phyloP scores from a whole-genome alignment of 768 basidiomycete species.

The Naganishia vishniacii region DNA sequence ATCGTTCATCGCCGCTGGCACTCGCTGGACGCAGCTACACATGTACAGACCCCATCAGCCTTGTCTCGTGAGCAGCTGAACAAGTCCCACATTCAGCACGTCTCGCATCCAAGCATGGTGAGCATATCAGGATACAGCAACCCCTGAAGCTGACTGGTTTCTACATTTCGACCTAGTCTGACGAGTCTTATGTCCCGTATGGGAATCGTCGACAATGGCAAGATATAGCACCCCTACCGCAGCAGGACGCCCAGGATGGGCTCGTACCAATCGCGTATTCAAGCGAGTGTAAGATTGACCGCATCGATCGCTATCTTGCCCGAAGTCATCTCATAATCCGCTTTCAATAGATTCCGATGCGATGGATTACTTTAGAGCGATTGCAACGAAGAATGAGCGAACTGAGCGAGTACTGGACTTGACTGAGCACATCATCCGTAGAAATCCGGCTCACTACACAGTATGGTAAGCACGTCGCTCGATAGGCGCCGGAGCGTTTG shows the following conservation, averaged over 20 bases:
- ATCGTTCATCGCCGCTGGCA: too few species aligned
- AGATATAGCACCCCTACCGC: constrained; percentile 71
- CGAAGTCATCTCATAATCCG: too few species aligned
- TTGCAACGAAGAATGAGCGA: constrained; percentile 55
- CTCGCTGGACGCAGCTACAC: too few species aligned
- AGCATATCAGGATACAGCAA: not conserved
- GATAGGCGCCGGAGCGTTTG: too few species aligned
- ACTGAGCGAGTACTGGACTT: constrained; percentile 74
- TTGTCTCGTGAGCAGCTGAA: too few species aligned
- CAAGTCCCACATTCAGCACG: too few species aligned
- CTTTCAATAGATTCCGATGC: constrained; percentile 25
- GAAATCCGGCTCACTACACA: constrained; percentile 94
- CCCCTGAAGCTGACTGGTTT: not conserved
- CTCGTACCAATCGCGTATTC: constrained; percentile 90
- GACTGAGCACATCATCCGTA: constrained; percentile 78
- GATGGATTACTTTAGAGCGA: constrained; percentile 9
- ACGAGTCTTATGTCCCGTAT: constrained; percentile 50
- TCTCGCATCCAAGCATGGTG: constrained; percentile 1
- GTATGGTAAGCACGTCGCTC: constrained; percentile 65
- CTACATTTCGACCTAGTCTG: not conserved
- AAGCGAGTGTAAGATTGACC: constrained; percentile 78
- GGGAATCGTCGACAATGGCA: constrained; percentile 67
- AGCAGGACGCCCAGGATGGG: constrained; percentile 70
- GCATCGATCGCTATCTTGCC: too few species aligned
- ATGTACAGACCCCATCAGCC: too few species aligned